Conservation (phyloP, 371 early-diverging fungal species). For the Mortierella sp. region DNA sequence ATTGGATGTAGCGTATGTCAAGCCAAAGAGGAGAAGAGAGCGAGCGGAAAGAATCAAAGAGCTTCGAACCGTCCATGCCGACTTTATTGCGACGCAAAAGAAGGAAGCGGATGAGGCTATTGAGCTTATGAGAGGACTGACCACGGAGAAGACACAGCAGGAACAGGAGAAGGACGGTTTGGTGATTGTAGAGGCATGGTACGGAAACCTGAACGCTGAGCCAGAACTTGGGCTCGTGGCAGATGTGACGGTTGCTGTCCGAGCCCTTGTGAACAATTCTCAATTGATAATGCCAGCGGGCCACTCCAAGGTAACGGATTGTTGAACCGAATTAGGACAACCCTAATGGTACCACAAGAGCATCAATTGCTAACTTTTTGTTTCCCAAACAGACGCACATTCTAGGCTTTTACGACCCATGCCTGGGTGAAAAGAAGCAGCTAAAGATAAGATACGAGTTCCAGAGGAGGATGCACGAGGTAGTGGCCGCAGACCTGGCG, state of each 20-base stretch:
- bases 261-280: constrained; percentile 84
- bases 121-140: constrained; percentile 74
- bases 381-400: constrained; percentile 70
- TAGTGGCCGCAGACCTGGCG: constrained; percentile 79
- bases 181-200: constrained; percentile 87
- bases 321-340: too few species aligned
- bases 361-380: neutral
- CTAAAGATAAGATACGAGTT: constrained; percentile 88
- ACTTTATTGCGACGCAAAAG: constrained; percentile 74
- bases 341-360: too few species aligned
- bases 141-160: constrained; percentile 70
- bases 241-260: constrained; percentile 90
- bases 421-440: constrained; percentile 86
- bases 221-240: constrained; percentile 67
- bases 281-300: constrained; percentile 90
- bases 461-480: constrained; percentile 84
- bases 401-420: constrained; percentile 97
- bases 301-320: constrained; percentile 78
- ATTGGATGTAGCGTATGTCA: constrained; percentile 74
- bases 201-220: constrained; percentile 81
- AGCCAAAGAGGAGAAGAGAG: constrained; percentile 72
- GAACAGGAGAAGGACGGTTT: constrained; percentile 83
- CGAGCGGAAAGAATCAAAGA: constrained; percentile 73
- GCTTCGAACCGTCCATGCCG: constrained; percentile 81
- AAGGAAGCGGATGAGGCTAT: constrained; percentile 85